Evolutionary conservation across 768 basidiomycete genomes (phyloP), one percentile per base, ranked within the genome.

Genomic region (Lactarius pseudohatsudake): DNA sequence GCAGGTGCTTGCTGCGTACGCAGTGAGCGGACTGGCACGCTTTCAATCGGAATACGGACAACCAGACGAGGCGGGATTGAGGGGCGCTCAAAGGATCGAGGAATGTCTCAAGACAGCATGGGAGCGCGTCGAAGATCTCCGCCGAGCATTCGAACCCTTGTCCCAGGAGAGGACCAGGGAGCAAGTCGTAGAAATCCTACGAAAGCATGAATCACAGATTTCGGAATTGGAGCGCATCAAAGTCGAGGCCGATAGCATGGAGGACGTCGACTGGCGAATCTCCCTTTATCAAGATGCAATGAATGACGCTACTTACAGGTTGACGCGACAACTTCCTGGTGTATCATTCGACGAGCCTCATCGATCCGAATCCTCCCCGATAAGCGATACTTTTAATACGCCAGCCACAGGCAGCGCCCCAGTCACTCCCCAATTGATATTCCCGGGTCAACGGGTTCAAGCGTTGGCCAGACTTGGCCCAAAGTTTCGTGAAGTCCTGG

Each of bases 161-260:
- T 20, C 28, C 36, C 28, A 20, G 26, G 43, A 32, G 38, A 40
- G 1, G 30, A 57, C 61, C 9, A n/a, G 20, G 6, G 43, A 30
- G 1, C 34, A 62, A 15, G n/a, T 54, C 56, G 16, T 3, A 28
- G n/a, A n/a, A 22, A 58, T 66, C 30, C 61, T 66, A 4, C 4
- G 11, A 3, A 30, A 1, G 0, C 57, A 5, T 10, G 41, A 47
- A 26, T 5, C 0, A 18, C 28, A 22, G n/a, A 57, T 64, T 57
- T 64, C 56, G 13, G n/a, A 43, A 2, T 18, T 64, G 56, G 62
- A 64, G 41, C 32, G 8, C 43, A 64, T 64, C n/a, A 41, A 47
- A 11, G 45, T 47, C n/a, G 45, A 47, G n/a, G 45, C 45, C 10
- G n/a, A 22, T 9, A 9, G 45, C 20, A 22, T 47, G n/a, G 45